Evolutionary conservation across 2,329 filamentous ascomycete species (phyloP).

Genomic region (Camptophora hylomeconis): DNA sequence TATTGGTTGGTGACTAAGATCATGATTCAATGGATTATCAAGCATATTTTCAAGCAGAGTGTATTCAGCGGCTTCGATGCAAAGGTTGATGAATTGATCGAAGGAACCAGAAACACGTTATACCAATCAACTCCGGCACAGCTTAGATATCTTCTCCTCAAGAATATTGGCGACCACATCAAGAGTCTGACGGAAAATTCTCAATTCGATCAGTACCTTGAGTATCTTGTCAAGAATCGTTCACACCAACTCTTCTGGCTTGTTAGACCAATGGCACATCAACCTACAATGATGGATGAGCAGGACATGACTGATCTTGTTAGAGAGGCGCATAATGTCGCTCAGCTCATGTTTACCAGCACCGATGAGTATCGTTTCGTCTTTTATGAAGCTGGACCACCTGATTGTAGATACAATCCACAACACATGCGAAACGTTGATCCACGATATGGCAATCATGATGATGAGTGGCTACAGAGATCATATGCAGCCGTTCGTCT

Average conservation of each 20-base stretch:
- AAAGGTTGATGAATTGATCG: constrained; percentile 8
- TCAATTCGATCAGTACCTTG: constrained; percentile 7
- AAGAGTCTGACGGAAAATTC: constrained; percentile 5
- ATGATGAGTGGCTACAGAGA: too few relatives aligned
- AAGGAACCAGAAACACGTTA: constrained; percentile 7
- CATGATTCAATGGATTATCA: constrained; percentile 11
- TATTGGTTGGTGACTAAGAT: constrained; percentile 13
- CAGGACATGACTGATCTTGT: constrained; percentile 10
- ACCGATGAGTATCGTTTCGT: constrained; percentile 11
- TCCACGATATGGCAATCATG: too few relatives aligned
- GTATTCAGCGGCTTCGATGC: constrained; percentile 11
- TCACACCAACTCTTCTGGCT: constrained; percentile 11
- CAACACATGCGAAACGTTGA: too few relatives aligned
- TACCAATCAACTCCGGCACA: constrained; percentile 11
- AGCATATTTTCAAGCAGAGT: constrained; percentile 8
- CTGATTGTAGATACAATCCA: too few relatives aligned
- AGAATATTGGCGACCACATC: constrained; percentile 9
- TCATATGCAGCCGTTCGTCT: too few relatives aligned
- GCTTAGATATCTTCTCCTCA: constrained; percentile 11
- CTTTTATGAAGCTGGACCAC: too few relatives aligned
- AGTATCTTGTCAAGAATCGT: constrained; percentile 5
- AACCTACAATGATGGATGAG: constrained; percentile 10
- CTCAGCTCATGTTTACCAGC: constrained; percentile 8
- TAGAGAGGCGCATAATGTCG: constrained; percentile 11
- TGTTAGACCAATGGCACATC: constrained; percentile 11